These are phyloP conservation scores for Cymbidium sinense DNA, from an alignment of 106 monocot genomes.

Conservation along the genomic window DNA sequence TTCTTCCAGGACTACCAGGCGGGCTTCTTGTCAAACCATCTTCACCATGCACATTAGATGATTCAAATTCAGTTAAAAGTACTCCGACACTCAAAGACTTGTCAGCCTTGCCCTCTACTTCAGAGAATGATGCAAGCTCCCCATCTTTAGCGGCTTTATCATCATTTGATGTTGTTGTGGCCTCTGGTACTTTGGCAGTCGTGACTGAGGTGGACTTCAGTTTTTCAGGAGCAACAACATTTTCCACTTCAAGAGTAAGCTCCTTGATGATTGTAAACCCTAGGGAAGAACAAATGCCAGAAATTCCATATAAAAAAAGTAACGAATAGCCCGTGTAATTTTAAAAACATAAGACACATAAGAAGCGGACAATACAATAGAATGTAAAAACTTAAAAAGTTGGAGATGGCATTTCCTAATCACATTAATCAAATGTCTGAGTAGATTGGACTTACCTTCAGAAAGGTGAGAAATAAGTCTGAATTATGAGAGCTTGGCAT, in stretches of 20 bases:
- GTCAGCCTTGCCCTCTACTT: slow-evolving; percentile 22
- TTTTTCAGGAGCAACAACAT: slow-evolving; percentile 30
- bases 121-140: slow-evolving; percentile 20
- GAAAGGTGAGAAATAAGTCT: not conserved
- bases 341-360: not conserved
- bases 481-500: not conserved
- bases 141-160: not conserved
- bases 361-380: not conserved
- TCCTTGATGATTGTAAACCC: slow-evolving; percentile 70
- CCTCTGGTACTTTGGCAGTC: slow-evolving; percentile 27
- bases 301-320: not conserved
- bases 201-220: slow-evolving; percentile 24
- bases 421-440: not conserved
- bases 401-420: not conserved
- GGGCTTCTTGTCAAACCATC: slow-evolving; percentile 51
- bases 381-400: not conserved
- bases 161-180: not conserved
- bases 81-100: slow-evolving; percentile 20
- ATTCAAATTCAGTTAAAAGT: slow-evolving; percentile 24
- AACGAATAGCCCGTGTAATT: not conserved
- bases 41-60: slow-evolving; percentile 46
- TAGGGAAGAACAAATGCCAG: slow-evolving; percentile 9
- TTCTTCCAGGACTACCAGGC: slow-evolving; percentile 47
- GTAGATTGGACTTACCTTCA: not conserved
- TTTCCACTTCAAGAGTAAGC: slow-evolving; percentile 40